A percentile compares a stretch with the other conserved stretches of the same genome.
Evolutionary conservation across 148 eudicot species (phyloP).

Genomic region (Rhododendron molle): DNA sequence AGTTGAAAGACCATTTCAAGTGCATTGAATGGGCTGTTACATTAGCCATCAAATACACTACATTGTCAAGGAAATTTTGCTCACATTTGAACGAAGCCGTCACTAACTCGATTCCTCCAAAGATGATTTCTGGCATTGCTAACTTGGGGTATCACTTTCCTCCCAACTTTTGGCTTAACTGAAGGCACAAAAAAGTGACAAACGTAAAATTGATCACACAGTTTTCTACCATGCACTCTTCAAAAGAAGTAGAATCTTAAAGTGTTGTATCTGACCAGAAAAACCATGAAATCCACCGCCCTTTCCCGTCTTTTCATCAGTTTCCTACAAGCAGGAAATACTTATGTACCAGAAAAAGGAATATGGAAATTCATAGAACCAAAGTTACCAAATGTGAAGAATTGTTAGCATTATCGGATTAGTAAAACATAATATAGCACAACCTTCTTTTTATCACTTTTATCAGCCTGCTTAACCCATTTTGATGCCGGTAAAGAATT

Average conservation of each 20-base stretch:
- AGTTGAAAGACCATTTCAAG: background rate
- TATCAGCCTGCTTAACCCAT: slow-evolving; percentile 28
- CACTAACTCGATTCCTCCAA: slow-evolving; percentile 47
- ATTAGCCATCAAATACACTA: background rate
- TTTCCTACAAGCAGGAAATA: slow-evolving; percentile 36
- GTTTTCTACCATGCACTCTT: background rate
- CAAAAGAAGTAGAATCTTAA: background rate
- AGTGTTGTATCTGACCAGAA: slow-evolving; percentile 45
- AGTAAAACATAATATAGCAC: slow-evolving; percentile 6
- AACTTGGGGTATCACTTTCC: slow-evolving; percentile 33
- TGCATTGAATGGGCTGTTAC: slow-evolving; percentile 5
- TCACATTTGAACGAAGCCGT: slow-evolving; percentile 42
- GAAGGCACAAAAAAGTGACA: slow-evolving; percentile 16
- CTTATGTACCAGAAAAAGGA: background rate
- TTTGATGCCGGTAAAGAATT: slow-evolving; percentile 57
- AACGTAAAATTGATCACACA: background rate
- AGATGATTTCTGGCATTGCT: slow-evolving; percentile 42
- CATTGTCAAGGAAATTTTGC: slow-evolving; percentile 15
- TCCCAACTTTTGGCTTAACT: slow-evolving; percentile 55
- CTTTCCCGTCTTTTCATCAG: slow-evolving; percentile 29
- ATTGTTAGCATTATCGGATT: background rate
- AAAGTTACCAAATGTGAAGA: slow-evolving; percentile 10
- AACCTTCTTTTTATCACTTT: slow-evolving; percentile 33
- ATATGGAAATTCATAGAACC: background rate
- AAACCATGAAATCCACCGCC: slow-evolving; percentile 36